Evolutionary conservation across 2,329 filamentous ascomycete species (phyloP), one percentile per base, ranked within the genome.

Genomic region (Sphaceloma murrayae): DNA sequence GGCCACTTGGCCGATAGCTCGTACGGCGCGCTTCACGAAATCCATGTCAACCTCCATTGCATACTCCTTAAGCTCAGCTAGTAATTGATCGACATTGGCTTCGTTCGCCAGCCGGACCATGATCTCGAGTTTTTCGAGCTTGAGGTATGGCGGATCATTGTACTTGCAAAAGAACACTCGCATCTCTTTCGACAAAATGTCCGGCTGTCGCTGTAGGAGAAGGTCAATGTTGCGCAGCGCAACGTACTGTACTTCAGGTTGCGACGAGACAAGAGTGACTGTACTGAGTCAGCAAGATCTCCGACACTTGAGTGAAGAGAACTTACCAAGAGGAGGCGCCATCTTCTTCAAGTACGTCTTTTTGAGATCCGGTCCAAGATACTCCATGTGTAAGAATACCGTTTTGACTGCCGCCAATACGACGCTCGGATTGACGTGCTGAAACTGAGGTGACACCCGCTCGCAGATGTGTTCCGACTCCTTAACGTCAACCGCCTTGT

Each of bases 131-230:
- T 98, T 98, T 60, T 94, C 84, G 48, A 98, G 78, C 65, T 98
- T 98, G 56, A 98, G 80, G 61, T 98, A 98, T 16, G 87, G 87
- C 1, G 91, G 89, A 55, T 98, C 91, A 61, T 96, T 96, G 69
- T 98, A 98, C 67, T 98, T 98, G 80, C 91, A 98, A 69, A 98
- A 98, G 69, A 98, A 98, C 6, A 98, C 91, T 33, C 91, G 79
- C 57, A 98, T 78, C 64, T 98, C 91, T 64, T 96, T 96, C 72
- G 85, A 94, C 7, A 98, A 73, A 46, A 98, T 95, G 54, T 94
- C 88, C 8, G 91, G 87, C 63, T 95, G 89, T 54, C 93, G 91
- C 63, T 98, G 91, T 18, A 98, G 73, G 4, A 98, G 73, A 24
- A 98, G 77, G 55, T 98, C 91, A 57, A 98, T 98, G 62, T 98